These are phyloP conservation scores for Trifolium pratense DNA, from an alignment of 306 rosid genomes.

Conservation along the genomic window DNA sequence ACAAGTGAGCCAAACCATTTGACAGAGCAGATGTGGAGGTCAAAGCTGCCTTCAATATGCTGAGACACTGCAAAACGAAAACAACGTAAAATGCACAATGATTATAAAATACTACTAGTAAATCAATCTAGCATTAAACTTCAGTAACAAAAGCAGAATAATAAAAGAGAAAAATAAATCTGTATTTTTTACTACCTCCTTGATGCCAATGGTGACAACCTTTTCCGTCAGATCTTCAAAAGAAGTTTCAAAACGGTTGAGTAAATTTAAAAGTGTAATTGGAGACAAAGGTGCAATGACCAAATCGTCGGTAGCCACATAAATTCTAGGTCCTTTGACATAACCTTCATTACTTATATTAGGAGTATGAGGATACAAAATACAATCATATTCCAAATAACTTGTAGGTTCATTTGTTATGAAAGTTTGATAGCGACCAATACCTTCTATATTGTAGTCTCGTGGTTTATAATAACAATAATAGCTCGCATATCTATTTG, in stretches of 20 bases:
- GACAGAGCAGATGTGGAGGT: constrained; percentile 25
- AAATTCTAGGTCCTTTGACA: background rate
- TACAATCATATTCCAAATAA: background rate
- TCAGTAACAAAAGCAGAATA: background rate
- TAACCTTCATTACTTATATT: background rate
- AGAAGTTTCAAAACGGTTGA: background rate
- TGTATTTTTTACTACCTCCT: background rate
- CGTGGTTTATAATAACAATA: background rate
- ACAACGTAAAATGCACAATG: background rate
- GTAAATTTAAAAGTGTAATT: background rate
- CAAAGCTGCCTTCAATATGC: constrained; percentile 33
- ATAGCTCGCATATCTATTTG: fast-evolving
- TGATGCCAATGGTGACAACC: background rate
- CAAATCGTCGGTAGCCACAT: background rate
- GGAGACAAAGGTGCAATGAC: background rate
- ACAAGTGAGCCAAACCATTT: constrained; percentile 18
- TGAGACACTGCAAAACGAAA: background rate
- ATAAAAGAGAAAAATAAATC: background rate
- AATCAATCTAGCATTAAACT: background rate
- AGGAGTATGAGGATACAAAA: no score
- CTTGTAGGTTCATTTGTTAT: background rate
- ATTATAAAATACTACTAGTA: background rate
- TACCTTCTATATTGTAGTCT: background rate
- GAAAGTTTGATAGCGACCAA: background rate
- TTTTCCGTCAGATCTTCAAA: background rate